Conservation (phyloP, 192 early-diverging fungal genomes). For the Backusella parvicylindrica region DNA sequence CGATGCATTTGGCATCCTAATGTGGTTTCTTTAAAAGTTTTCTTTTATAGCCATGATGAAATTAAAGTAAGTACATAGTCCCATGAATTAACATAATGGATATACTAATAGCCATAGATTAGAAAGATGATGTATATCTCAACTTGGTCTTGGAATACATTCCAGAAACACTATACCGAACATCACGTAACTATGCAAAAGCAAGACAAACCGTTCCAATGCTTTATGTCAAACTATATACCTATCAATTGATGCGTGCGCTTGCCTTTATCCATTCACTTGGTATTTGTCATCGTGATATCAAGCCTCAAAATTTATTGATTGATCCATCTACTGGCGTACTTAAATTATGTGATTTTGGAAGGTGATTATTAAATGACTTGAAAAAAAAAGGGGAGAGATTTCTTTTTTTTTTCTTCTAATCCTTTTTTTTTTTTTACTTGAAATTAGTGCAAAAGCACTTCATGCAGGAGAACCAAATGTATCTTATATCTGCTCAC, state of each 20-base stretch:
- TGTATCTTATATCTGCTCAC: constrained; percentile 95
- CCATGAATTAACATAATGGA: too few relatives aligned
- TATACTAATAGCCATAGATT: not conserved
- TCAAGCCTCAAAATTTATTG: constrained; percentile 97
- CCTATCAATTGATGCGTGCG: constrained; percentile 96
- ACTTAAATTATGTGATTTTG: constrained; percentile 97
- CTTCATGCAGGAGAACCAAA: constrained; percentile 93
- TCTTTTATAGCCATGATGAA: constrained; percentile 95
- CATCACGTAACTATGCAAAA: constrained; percentile 85
- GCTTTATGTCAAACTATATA: constrained; percentile 93
- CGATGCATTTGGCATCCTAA: constrained; percentile 88
- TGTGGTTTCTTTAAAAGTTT: constrained; percentile 84
- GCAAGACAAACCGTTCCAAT: constrained; percentile 89
- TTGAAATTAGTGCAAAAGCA: constrained; percentile 79
- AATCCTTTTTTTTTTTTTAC: not conserved
- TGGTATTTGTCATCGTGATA: constrained; percentile 97
- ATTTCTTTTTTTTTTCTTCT: not conserved
- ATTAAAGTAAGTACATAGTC: constrained; percentile 43
- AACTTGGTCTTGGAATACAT: constrained; percentile 93
- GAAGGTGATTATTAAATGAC: constrained; percentile 42
- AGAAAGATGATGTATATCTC: constrained; percentile 89
- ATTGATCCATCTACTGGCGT: constrained; percentile 84
- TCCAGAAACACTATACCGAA: constrained; percentile 93
- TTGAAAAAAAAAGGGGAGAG: not conserved
- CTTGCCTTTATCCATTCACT: constrained; percentile 95